These are phyloP conservation scores for Diaporthe destruens DNA, from an alignment of 2,329 filamentous ascomycete genomes.

Conservation along the genomic window DNA sequence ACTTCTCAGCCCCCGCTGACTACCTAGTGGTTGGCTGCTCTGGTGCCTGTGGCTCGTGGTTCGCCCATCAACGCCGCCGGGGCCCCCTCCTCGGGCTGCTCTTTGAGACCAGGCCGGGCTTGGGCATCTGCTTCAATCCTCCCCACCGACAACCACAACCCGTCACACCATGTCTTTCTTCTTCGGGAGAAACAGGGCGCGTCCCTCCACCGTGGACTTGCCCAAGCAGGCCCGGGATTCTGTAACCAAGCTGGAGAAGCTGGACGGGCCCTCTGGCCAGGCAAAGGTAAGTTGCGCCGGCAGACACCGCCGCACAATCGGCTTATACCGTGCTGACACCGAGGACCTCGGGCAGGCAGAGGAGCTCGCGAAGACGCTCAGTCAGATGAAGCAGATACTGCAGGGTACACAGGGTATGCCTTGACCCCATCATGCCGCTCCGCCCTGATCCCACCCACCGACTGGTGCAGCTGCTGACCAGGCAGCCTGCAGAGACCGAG, in stretches of 20 bases:
- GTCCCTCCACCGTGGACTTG: constrained; percentile 65
- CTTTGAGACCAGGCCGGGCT: constrained; percentile 29
- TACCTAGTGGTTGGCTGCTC: constrained; percentile 13
- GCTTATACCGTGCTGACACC: constrained; percentile 34
- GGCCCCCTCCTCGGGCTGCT: constrained; percentile 35
- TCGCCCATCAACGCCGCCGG: constrained; percentile 8
- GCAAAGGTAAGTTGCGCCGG: constrained; percentile 53
- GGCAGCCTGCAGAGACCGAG: constrained; percentile 75
- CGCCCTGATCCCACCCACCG: background rate
- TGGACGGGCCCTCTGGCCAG: constrained; percentile 58
- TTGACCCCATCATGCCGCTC: background rate
- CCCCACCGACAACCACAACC: constrained; percentile 21
- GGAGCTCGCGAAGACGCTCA: constrained; percentile 86
- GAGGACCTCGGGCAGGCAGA: constrained; percentile 72
- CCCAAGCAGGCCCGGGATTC: constrained; percentile 69
- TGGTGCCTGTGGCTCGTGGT: constrained; percentile 9
- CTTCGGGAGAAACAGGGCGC: constrained; percentile 65
- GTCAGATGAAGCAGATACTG: constrained; percentile 91
- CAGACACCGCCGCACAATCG: constrained; percentile 14
- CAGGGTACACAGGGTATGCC: constrained; percentile 88
- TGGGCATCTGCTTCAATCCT: constrained; percentile 10
- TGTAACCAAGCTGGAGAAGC: constrained; percentile 60
- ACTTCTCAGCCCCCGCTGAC: background rate
- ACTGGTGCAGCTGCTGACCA: constrained; percentile 22
- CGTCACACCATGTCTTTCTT: constrained; percentile 61